These are phyloP conservation scores for Rusavskia elegans DNA, from an alignment of 495 filamentous ascomycete genomes.

Conservation along the genomic window DNA sequence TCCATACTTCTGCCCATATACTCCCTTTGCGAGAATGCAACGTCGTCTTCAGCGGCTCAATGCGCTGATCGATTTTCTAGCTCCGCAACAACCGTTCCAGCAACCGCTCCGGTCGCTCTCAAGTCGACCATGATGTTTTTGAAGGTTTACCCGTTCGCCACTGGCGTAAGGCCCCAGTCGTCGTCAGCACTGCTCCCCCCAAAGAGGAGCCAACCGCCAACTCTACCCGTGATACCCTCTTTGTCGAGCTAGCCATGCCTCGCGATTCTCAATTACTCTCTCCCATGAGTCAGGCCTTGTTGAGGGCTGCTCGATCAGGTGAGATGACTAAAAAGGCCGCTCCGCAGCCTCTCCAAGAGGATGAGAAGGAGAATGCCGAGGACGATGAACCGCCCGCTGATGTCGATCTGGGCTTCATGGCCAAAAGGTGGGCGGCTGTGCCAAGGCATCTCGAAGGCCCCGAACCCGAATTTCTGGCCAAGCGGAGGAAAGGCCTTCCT, in stretches of 20 bases:
- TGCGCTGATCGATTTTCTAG: constrained; percentile 7
- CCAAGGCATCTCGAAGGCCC: constrained; percentile 61
- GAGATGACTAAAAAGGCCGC: constrained; percentile 21
- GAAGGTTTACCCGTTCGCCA: constrained; percentile 87
- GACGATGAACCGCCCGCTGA: constrained; percentile 36
- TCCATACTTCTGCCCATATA: neutral
- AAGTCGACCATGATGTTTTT: constrained; percentile 86
- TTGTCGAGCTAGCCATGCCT: constrained; percentile 57
- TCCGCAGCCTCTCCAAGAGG: constrained; percentile 16
- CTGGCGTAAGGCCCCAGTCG: constrained; percentile 64
- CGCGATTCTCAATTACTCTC: constrained; percentile 71
- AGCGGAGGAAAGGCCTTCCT: constrained; percentile 62
- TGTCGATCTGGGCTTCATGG: constrained; percentile 19
- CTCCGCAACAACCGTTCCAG: constrained; percentile 45
- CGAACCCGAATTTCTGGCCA: constrained; percentile 70
- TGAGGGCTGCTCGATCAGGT: constrained; percentile 56
- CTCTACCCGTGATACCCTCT: constrained; percentile 39
- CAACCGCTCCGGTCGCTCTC: constrained; percentile 51
- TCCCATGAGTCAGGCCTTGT: constrained; percentile 64
- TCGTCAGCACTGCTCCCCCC: constrained; percentile 47
- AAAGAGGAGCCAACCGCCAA: constrained; percentile 27
- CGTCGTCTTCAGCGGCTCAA: neutral
- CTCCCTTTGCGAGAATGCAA: neutral
- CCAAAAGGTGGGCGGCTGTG: constrained; percentile 56
- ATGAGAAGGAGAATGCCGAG: constrained; percentile 25